Conservation (phyloP, 2,329 filamentous ascomycete genomes). For the Cytospora piceicola region DNA sequence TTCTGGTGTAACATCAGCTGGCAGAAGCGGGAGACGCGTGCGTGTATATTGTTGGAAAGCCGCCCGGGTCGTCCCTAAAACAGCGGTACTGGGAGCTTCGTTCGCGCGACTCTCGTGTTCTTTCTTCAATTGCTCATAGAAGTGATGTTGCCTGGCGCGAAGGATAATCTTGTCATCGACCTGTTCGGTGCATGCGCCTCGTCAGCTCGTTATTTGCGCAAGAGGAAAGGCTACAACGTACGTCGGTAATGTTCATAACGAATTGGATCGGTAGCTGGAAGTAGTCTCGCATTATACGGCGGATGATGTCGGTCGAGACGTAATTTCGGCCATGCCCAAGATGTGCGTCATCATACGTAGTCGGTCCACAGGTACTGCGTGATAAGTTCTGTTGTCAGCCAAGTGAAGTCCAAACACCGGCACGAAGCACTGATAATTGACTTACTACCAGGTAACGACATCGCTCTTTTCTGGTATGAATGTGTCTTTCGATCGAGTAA, state of each 20-base stretch:
- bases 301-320: constrained; percentile 86
- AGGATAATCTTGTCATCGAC: constrained; percentile 72
- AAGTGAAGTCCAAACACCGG: no score
- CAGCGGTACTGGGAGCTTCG: no score
- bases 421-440: no score
- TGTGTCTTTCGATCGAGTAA: no score
- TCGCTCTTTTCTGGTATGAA: no score
- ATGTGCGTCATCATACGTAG: constrained; percentile 81
- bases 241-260: constrained; percentile 91
- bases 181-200: no score
- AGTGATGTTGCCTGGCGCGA: constrained; percentile 60
- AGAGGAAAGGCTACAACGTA: no score
- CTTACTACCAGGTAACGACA: no score
- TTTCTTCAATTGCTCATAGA: constrained; percentile 8
- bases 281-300: constrained; percentile 79
- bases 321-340: constrained; percentile 84
- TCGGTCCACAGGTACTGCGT: constrained; percentile 74
- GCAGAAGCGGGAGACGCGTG: constrained; percentile 57
- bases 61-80: constrained; percentile 36
- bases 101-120: no score
- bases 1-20: constrained; percentile 43
- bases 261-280: constrained; percentile 81
- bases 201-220: no score
- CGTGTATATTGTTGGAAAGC: constrained; percentile 62
- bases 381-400: no score